Conservation (phyloP, 768 basidiomycete genomes). For the Naganishia randhawae region DNA sequence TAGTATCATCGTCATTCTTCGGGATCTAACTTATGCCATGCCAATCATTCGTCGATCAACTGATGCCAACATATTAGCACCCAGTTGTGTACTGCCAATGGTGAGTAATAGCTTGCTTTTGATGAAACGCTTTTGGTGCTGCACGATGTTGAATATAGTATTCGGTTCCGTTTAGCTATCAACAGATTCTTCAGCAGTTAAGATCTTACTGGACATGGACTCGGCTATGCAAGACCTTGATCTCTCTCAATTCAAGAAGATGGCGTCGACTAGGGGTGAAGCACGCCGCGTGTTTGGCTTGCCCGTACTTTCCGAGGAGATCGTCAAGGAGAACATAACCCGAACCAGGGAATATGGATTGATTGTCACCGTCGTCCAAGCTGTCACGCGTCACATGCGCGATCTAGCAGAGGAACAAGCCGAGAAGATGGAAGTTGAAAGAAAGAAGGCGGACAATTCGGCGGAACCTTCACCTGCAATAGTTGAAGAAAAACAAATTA, state of each 20-base stretch:
- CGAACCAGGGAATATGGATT: constrained; percentile 12
- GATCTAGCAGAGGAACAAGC: constrained; percentile 17
- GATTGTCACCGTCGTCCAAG: constrained; percentile 13
- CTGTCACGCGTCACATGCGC: constrained; percentile 7
- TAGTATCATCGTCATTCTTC: constrained; percentile 4
- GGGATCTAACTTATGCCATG: constrained; percentile 15
- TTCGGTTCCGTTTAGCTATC: not conserved
- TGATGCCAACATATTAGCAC: constrained; percentile 17
- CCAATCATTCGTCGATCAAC: not conserved
- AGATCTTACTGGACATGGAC: constrained; percentile 17
- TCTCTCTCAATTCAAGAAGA: not conserved
- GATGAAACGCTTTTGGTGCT: not conserved
- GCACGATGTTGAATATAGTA: not conserved
- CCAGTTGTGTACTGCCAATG: constrained; percentile 8
- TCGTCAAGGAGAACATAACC: constrained; percentile 9
- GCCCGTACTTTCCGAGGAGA: constrained; percentile 11
- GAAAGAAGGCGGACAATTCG: constrained; percentile 13
- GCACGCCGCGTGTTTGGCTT: not conserved
- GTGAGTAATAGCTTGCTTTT: not conserved
- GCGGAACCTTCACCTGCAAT: not conserved
- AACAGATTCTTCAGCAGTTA: constrained; percentile 5
- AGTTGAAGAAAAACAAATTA: constrained; percentile 9
- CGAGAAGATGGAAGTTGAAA: constrained; percentile 6
- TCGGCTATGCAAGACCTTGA: constrained; percentile 10
- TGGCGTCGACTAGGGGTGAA: not conserved